Percentiles rank a stretch among this genome's conserved stretches.
Conservation (phyloP, 768 basidiomycete genomes). For the Suillus placidus region DNA sequence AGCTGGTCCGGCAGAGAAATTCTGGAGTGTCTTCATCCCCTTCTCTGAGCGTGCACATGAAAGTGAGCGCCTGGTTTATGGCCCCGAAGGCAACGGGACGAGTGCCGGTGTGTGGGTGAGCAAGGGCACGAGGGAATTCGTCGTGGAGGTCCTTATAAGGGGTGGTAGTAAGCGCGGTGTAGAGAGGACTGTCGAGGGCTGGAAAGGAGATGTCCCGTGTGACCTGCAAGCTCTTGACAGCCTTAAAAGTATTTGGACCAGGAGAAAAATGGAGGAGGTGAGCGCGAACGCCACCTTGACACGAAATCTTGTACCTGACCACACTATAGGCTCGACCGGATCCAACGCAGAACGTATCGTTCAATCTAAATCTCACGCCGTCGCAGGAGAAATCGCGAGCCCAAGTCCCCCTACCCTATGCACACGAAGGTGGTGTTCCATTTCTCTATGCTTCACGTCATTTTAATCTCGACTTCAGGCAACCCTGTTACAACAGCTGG, state of each 20-base stretch:
- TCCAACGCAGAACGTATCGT: constrained; percentile 72
- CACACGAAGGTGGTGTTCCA: constrained; percentile 68
- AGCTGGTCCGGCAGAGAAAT: constrained; percentile 61
- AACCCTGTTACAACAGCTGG: constrained; percentile 33
- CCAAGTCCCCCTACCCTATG: constrained; percentile 87
- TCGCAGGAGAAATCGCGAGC: constrained; percentile 81
- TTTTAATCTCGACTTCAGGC: constrained; percentile 30
- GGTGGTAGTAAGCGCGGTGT: constrained; percentile 50
- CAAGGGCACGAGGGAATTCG: constrained; percentile 46
- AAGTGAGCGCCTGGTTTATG: constrained; percentile 62
- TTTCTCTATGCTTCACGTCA: constrained; percentile 8
- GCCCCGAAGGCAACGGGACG: constrained; percentile 52
- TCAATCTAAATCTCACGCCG: constrained; percentile 84
- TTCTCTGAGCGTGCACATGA: constrained; percentile 64
- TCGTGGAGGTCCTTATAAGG: constrained; percentile 63
- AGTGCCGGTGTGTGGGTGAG: constrained; percentile 35
- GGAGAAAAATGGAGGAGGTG: constrained; percentile 36
- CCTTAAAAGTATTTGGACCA: constrained; percentile 50
- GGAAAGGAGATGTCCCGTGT: constrained; percentile 48
- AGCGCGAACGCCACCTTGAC: constrained; percentile 31
- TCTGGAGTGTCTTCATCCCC: constrained; percentile 79
- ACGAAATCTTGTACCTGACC: constrained; percentile 2
- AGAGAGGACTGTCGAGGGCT: constrained; percentile 67
- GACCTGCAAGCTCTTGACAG: constrained; percentile 53
- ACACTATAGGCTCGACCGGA: constrained; percentile 46